phyloP scores from a whole-genome alignment of 495 filamentous ascomycete species.

The Tetracladium setigerum region DNA sequence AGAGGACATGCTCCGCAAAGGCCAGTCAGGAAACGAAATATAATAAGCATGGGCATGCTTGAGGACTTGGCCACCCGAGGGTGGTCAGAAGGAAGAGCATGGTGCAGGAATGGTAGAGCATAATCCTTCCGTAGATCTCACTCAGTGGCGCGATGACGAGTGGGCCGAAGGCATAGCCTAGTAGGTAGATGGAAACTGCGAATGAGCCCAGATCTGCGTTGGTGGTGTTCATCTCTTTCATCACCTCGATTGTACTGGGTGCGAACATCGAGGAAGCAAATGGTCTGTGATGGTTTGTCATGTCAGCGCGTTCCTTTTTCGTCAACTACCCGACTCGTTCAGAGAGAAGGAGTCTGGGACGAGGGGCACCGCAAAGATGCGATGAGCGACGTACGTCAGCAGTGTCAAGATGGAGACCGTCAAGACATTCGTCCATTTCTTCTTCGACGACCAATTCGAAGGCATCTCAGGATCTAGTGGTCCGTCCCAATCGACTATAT shows the following conservation, averaged over 20 bases:
- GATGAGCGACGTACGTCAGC: slow-evolving; percentile 46
- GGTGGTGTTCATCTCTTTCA: slow-evolving; percentile 50
- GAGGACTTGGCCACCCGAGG: slow-evolving; percentile 47
- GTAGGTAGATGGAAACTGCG: slow-evolving; percentile 63
- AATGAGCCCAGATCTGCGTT: slow-evolving; percentile 50
- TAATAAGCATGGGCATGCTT: slow-evolving; percentile 44
- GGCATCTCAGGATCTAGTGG: slow-evolving; percentile 29
- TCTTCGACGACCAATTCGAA: slow-evolving; percentile 31
- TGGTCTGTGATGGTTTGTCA: slow-evolving; percentile 32
- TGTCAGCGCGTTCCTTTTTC: not conserved
- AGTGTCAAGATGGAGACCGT: slow-evolving; percentile 51
- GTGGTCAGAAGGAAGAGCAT: slow-evolving; percentile 48
- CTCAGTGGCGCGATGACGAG: slow-evolving; percentile 53
- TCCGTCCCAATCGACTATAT: slow-evolving; percentile 52
- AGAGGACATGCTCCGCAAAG: slow-evolving; percentile 43
- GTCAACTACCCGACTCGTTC: not conserved
- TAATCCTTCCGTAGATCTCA: slow-evolving; percentile 55
- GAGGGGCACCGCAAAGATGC: no score
- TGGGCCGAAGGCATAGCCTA: slow-evolving; percentile 60
- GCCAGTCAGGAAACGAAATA: slow-evolving; percentile 48
- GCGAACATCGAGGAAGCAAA: slow-evolving; percentile 64
- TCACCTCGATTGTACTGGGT: slow-evolving; percentile 50
- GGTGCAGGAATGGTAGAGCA: slow-evolving; percentile 44
- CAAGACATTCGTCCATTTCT: slow-evolving; percentile 36
- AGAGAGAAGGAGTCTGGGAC: no score